phyloP scores from a whole-genome alignment of 352 stramenopile genomes.

The Globisporangium middletonii region DNA sequence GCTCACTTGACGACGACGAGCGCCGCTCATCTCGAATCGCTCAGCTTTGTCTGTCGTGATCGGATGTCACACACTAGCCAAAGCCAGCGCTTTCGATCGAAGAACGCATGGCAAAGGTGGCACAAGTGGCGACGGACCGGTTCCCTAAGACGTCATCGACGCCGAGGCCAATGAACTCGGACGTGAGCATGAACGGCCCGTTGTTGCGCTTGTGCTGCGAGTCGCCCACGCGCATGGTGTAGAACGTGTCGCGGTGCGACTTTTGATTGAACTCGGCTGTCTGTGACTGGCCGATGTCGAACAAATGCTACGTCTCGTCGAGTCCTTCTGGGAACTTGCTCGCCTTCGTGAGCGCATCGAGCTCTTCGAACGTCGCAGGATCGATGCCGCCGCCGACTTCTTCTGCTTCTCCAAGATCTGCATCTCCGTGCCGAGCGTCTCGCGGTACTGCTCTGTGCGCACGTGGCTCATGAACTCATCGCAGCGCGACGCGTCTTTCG shows the following conservation, averaged over 20 bases:
- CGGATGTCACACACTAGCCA: no score
- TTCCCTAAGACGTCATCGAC: slow-evolving; percentile 60
- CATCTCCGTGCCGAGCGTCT: slow-evolving; percentile 82
- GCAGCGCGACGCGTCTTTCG: slow-evolving; percentile 84
- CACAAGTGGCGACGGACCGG: neutral
- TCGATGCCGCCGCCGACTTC: slow-evolving; percentile 14
- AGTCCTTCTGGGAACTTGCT: slow-evolving; percentile 67
- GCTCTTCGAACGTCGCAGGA: slow-evolving; percentile 30
- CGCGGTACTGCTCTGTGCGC: slow-evolving; percentile 86
- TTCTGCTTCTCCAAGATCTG: slow-evolving; percentile 75
- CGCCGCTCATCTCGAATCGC: no score
- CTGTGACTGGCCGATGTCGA: slow-evolving; percentile 74
- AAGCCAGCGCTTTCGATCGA: no score
- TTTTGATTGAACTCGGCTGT: slow-evolving; percentile 83
- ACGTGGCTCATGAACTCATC: slow-evolving; percentile 91
- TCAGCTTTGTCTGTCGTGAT: no score
- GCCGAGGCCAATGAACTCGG: slow-evolving; percentile 55
- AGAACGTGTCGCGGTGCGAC: slow-evolving; percentile 78
- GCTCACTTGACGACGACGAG: no score
- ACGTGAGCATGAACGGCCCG: slow-evolving; percentile 74
- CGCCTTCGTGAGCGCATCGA: slow-evolving; percentile 38
- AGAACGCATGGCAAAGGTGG: no score
- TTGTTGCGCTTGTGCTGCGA: slow-evolving; percentile 79
- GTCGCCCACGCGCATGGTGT: slow-evolving; percentile 72
- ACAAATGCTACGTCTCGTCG: slow-evolving; percentile 70